Conservation (phyloP, 805 yeast genomes). For the Blastobotrys terrestris region DNA sequence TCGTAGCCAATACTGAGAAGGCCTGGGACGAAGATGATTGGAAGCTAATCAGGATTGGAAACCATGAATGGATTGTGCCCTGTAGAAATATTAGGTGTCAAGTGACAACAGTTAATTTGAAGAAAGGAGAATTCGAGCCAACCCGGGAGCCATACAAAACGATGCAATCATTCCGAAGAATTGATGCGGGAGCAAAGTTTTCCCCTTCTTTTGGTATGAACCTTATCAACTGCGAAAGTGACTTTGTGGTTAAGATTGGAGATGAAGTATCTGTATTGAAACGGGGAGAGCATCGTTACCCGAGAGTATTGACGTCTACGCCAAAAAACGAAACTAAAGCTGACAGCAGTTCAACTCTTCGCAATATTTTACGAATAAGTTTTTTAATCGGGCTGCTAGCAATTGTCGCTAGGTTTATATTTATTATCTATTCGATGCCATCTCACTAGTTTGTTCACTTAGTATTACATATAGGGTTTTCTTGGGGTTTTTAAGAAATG, state of each 20-base stretch:
- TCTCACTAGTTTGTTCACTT: too few species aligned
- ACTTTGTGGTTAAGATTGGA: slow-evolving; percentile 23
- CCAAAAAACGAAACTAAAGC: too few species aligned
- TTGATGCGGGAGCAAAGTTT: slow-evolving; percentile 25
- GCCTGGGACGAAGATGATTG: slow-evolving; percentile 33
- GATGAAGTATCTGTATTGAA: slow-evolving; percentile 22
- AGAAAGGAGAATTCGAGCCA: slow-evolving; percentile 20
- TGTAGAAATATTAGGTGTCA: slow-evolving; percentile 28
- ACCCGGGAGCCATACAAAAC: slow-evolving; percentile 26
- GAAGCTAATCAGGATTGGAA: slow-evolving; percentile 20
- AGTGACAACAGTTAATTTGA: slow-evolving; percentile 28
- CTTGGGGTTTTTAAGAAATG: too few species aligned
- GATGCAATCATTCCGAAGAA: slow-evolving; percentile 25
- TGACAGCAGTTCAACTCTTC: too few species aligned
- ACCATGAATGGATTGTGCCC: slow-evolving; percentile 24
- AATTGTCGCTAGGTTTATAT: too few species aligned
- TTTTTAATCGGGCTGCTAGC: too few species aligned
- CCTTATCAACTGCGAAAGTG: slow-evolving; percentile 19
- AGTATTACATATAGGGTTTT: too few species aligned
- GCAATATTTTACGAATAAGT: too few species aligned
- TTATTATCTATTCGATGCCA: too few species aligned
- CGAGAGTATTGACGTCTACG: not conserved
- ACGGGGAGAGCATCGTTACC: slow-evolving; percentile 17
- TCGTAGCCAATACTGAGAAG: slow-evolving; percentile 24
- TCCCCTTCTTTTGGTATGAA: slow-evolving; percentile 29